Percentiles rank a stretch among this genome's conserved stretches.
These are phyloP conservation scores for Marchantia paleacea DNA, from an alignment of 225 moss, liverwort and hornwort species.

Conservation along the genomic window DNA sequence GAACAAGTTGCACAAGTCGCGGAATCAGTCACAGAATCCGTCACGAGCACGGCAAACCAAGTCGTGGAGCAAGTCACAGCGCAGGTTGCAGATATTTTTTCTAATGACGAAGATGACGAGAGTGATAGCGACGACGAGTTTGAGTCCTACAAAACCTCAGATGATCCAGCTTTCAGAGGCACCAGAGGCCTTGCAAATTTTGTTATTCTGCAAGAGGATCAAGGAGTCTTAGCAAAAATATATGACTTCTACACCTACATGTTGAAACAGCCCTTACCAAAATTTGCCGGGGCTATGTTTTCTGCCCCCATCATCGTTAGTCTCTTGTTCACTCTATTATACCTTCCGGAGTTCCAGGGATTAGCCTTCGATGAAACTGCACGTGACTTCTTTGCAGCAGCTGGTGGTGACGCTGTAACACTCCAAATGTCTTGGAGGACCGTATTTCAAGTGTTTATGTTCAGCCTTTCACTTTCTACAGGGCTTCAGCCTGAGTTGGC, in stretches of 20 bases:
- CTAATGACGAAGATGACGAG: constrained; percentile 42
- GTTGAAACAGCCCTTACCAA: constrained; percentile 67
- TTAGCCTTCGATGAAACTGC: constrained; percentile 77
- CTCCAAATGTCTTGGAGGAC: constrained; percentile 49
- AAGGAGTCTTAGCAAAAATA: constrained; percentile 48
- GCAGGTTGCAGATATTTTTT: constrained; percentile 44
- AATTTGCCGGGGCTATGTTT: constrained; percentile 72
- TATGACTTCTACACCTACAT: constrained; percentile 70
- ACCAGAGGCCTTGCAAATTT: constrained; percentile 55
- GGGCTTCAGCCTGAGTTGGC: constrained; percentile 75
- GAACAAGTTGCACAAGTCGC: constrained; percentile 54
- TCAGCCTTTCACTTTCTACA: constrained; percentile 79
- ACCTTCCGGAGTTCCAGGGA: constrained; percentile 67
- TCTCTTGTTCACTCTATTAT: constrained; percentile 57
- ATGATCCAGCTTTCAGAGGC: constrained; percentile 70
- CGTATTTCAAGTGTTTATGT: constrained; percentile 74
- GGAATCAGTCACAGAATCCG: constrained; percentile 34
- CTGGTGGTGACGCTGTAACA: constrained; percentile 28
- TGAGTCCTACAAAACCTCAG: constrained; percentile 63
- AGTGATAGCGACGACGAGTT: constrained; percentile 76
- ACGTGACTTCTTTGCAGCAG: constrained; percentile 49
- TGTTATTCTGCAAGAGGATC: constrained; percentile 50
- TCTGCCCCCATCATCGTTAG: constrained; percentile 61
- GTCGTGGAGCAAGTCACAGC: constrained; percentile 55
- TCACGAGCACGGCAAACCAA: constrained; percentile 43